Evolutionary conservation across 2,329 filamentous ascomycete species (phyloP).

Genomic region (Talaromyces sp.): DNA sequence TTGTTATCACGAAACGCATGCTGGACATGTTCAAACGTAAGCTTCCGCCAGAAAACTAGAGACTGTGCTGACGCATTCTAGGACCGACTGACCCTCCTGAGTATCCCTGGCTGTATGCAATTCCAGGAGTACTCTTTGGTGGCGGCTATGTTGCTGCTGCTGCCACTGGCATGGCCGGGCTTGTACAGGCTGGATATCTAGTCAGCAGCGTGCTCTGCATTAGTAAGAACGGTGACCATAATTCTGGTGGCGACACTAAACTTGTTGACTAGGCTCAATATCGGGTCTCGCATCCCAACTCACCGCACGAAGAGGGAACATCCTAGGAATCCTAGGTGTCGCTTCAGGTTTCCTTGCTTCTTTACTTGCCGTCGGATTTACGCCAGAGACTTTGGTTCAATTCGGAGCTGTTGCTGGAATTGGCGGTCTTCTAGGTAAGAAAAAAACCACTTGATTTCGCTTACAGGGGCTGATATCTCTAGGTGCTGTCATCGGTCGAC

Average conservation of each 20-base stretch:
- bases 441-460: slow-evolving; percentile 11
- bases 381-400: slow-evolving; percentile 70
- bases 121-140: slow-evolving; percentile 71
- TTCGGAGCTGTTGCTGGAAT: slow-evolving; percentile 69
- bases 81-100: slow-evolving; percentile 79
- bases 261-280: slow-evolving; percentile 50
- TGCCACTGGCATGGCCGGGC: slow-evolving; percentile 71
- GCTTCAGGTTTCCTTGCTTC: slow-evolving; percentile 77
- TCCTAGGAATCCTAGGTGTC: slow-evolving; percentile 81
- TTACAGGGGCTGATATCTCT: neutral
- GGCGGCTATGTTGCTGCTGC: slow-evolving; percentile 76
- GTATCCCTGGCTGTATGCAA: slow-evolving; percentile 79
- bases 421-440: slow-evolving; percentile 57
- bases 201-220: slow-evolving; percentile 82
- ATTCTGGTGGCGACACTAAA: neutral
- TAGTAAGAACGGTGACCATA: slow-evolving; percentile 32
- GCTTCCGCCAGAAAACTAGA: slow-evolving; percentile 18
- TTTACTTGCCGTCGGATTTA: slow-evolving; percentile 72
- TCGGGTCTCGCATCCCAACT: slow-evolving; percentile 75
- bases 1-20: slow-evolving; percentile 90
- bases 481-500: slow-evolving; percentile 71
- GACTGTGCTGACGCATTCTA: slow-evolving; percentile 17
- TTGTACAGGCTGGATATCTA: slow-evolving; percentile 83
- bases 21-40: slow-evolving; percentile 79
- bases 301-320: slow-evolving; percentile 78